Conservation (phyloP, 108 stramenopile genomes). For the Cylindrotheca closterium region DNA sequence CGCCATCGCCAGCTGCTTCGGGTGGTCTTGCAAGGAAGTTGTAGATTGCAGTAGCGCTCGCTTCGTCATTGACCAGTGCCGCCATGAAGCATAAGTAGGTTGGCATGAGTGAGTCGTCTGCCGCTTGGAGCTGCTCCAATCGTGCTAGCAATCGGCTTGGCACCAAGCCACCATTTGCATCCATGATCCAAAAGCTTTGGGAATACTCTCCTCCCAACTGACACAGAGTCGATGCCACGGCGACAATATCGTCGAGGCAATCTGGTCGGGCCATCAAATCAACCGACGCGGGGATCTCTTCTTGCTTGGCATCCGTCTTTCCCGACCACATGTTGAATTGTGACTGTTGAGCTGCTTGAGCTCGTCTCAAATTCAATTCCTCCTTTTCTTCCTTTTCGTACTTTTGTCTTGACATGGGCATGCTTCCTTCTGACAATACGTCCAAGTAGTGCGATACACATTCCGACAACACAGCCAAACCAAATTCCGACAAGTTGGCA, state of each 20-base stretch:
- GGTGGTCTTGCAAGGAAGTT: slow-evolving; percentile 35
- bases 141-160: slow-evolving; percentile 52
- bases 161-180: slow-evolving; percentile 26
- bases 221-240: slow-evolving; percentile 62
- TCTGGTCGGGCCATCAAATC: slow-evolving; percentile 81
- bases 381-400: slow-evolving; percentile 71
- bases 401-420: slow-evolving; percentile 67
- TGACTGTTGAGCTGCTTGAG: slow-evolving; percentile 47
- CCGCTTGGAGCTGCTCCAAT: slow-evolving; percentile 43
- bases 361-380: slow-evolving; percentile 49
- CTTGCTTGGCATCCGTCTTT: slow-evolving; percentile 5
- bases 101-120: slow-evolving; percentile 54
- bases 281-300: slow-evolving; percentile 47
- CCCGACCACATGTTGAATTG: slow-evolving; percentile 65
- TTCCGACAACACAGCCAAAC: slow-evolving; percentile 64
- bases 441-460: slow-evolving; percentile 64
- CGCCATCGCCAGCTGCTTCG: not conserved
- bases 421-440: slow-evolving; percentile 38
- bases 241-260: slow-evolving; percentile 84
- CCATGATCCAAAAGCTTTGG: slow-evolving; percentile 56
- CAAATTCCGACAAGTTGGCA: slow-evolving; percentile 58
- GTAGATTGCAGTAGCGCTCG: slow-evolving; percentile 54
- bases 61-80: slow-evolving; percentile 45
- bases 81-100: slow-evolving; percentile 70
- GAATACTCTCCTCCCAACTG: slow-evolving; percentile 53